Conservation (phyloP, 257 asterid genomes). For the Knoxia roxburghii region DNA sequence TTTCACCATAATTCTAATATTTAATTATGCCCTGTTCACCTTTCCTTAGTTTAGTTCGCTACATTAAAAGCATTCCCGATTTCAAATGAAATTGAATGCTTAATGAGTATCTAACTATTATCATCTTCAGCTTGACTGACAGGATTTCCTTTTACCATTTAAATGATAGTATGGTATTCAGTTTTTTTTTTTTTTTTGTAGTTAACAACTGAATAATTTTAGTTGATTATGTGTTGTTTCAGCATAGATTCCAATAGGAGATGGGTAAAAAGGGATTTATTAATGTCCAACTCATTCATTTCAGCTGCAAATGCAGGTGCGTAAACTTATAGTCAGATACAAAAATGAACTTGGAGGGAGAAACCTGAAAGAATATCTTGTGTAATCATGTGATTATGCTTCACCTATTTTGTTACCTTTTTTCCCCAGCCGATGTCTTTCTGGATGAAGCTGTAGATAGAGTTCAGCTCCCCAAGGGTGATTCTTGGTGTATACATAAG, state of each 20-base stretch:
- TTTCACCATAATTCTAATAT: too few species aligned
- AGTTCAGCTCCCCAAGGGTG: conserved; percentile 68
- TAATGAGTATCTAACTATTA: not conserved
- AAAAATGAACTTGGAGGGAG: not conserved
- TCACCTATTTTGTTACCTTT: conserved; percentile 2
- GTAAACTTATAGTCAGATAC: not conserved
- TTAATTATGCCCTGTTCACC: too few species aligned
- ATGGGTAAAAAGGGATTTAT: conserved; percentile 34
- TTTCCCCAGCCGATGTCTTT: conserved; percentile 31
- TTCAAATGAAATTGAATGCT: too few species aligned
- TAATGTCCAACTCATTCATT: conserved; percentile 36
- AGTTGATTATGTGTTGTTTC: conserved; percentile 18
- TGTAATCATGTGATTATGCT: conserved; percentile 4
- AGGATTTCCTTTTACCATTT: not conserved
- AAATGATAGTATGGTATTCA: not conserved
- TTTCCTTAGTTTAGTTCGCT: too few species aligned
- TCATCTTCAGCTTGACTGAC: not conserved
- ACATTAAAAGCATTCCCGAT: too few species aligned
- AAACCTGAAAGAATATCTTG: not conserved
- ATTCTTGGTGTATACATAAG: conserved; percentile 87
- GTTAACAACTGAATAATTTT: not conserved
- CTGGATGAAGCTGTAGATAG: conserved; percentile 50
- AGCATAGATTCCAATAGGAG: conserved; percentile 40
- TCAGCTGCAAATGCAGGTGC: conserved; percentile 66
- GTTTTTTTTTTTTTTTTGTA: not conserved